These are phyloP conservation scores for Hypoxylon sp. DNA, from an alignment of 2,329 filamentous ascomycete genomes.

Conservation along the genomic window DNA sequence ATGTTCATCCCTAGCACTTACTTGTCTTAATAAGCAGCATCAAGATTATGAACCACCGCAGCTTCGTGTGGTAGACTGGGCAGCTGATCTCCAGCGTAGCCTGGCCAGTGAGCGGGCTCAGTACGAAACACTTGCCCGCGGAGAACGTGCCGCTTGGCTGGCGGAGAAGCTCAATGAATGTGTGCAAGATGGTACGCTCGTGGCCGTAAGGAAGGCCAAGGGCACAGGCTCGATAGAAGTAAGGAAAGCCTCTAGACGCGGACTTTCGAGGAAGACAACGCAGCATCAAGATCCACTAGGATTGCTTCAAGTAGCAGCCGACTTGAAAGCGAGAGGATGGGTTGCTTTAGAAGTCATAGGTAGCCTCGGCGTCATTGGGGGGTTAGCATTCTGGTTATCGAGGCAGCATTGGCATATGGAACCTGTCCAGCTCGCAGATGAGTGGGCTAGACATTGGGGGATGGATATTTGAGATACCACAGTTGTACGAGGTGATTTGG, in stretches of 20 bases:
- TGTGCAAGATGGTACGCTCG: slow-evolving; percentile 74
- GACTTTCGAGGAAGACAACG: slow-evolving; percentile 42
- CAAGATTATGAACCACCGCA: slow-evolving; percentile 56
- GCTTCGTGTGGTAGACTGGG: slow-evolving; percentile 85
- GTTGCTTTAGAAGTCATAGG: slow-evolving; percentile 81
- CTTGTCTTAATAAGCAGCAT: slow-evolving; percentile 67
- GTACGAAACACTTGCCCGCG: slow-evolving; percentile 74
- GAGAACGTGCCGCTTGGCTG: slow-evolving; percentile 78
- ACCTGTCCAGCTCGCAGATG: slow-evolving; percentile 48
- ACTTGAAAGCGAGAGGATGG: slow-evolving; percentile 75
- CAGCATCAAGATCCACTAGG: slow-evolving; percentile 82
- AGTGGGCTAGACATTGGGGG: slow-evolving; percentile 52
- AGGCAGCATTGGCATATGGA: slow-evolving; percentile 57
- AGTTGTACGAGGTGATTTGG: slow-evolving; percentile 27
- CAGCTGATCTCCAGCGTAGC: slow-evolving; percentile 82
- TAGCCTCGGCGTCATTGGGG: slow-evolving; percentile 80
- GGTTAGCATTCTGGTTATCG: slow-evolving; percentile 75
- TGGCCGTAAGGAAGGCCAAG: slow-evolving; percentile 63
- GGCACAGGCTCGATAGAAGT: slow-evolving; percentile 50
- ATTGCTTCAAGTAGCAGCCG: slow-evolving; percentile 77
- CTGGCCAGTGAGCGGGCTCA: slow-evolving; percentile 79
- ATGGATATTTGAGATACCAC: slow-evolving; percentile 46
- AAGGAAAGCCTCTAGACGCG: slow-evolving; percentile 33
- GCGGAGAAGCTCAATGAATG: slow-evolving; percentile 76
- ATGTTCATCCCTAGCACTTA: slow-evolving; percentile 69